Base-by-base conservation (phyloP, 202 grass and related monocot genomes). In the Setaria viridis region DNA sequence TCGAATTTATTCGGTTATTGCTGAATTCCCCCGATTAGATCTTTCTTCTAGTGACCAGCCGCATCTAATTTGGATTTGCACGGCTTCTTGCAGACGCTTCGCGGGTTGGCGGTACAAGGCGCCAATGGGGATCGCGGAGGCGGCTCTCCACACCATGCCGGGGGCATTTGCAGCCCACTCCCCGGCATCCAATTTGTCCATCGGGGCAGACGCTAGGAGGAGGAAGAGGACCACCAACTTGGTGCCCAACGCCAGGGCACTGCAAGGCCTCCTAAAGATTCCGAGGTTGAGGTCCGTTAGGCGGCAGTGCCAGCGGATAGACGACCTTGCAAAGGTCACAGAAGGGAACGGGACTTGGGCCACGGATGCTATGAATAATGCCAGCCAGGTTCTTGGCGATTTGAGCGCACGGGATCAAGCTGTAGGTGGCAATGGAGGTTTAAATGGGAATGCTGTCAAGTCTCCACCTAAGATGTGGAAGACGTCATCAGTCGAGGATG, bases 401-500 rank as follows among this genome's bases (percentile, higher is more conserved):
- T 8, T 80, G 43, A 85, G 70, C 58, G 48, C 57, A 48, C 47
- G 87, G 11, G 93, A 71, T 65, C 84, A 85, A 35, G 86, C 49
- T 83, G 75, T 87, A 25, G 66, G 69, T 64, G 76, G 79, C n/a
- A 88, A 94, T 70, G 86, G 85, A 49, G 60, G 79, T 55, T 67
- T 91, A 75, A 91, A 76, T 69, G 78, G 82, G 14, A 67, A 54
- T 47, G 35, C 59, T 11, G 69, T 20, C 16, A 89, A 88, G 76
- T 42, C 82, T n/a, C 33, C 79, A 39, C 59, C 85, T 46, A 83
- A 83, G 74, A 93, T 64, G 74, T 54, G 65, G 79, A 89, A 81
- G 67, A 48, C 56, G 17, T 89, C 66, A 41, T 88, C 88, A 33
- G 54, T 94, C 16, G 95, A 95, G 76, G 92, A 95, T 59, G 92